Conservation (phyloP, 2,329 filamentous ascomycete species). For the Coniochaeta prunicola region DNA sequence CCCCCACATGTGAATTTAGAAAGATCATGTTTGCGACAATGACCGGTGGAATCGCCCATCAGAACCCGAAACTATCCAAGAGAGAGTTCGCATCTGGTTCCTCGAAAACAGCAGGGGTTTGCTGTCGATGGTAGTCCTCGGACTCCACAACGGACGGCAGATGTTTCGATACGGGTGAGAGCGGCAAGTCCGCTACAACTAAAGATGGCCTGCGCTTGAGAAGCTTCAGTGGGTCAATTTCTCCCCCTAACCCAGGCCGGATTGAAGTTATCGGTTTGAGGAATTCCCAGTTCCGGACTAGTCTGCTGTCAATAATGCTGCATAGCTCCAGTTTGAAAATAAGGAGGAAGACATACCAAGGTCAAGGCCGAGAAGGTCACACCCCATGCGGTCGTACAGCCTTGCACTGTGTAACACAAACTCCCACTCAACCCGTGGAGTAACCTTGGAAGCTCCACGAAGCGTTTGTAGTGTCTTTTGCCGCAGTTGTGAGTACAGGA, state of each 20-base stretch:
- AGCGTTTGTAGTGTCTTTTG: conserved; percentile 77
- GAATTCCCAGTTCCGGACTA: conserved; percentile 78
- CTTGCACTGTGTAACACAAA: conserved; percentile 82
- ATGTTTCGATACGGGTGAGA: conserved; percentile 23
- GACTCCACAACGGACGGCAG: conserved; percentile 34
- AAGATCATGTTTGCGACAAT: too few species aligned
- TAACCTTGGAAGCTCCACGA: conserved; percentile 75
- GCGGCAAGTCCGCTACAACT: conserved; percentile 68
- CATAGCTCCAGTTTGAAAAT: conserved; percentile 8
- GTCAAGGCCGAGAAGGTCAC: conserved; percentile 81
- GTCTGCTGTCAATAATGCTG: not conserved
- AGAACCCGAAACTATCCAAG: conserved; percentile 92
- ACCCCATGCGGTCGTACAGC: conserved; percentile 86
- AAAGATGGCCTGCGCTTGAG: conserved; percentile 67
- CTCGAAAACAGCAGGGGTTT: conserved; percentile 71
- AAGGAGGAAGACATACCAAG: conserved; percentile 49
- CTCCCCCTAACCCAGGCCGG: conserved; percentile 32
- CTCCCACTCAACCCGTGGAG: conserved; percentile 73
- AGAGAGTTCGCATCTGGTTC: conserved; percentile 88
- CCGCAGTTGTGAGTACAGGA: conserved; percentile 80
- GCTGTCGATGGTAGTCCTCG: conserved; percentile 35
- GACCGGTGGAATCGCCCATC: conserved; percentile 2
- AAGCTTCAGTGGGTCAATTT: conserved; percentile 59
- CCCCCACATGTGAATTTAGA: too few species aligned
- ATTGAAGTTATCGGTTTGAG: conserved; percentile 36